These are phyloP conservation scores for Chlorella sp. DNA, from an alignment of 139 green algal species.

Conservation along the genomic window DNA sequence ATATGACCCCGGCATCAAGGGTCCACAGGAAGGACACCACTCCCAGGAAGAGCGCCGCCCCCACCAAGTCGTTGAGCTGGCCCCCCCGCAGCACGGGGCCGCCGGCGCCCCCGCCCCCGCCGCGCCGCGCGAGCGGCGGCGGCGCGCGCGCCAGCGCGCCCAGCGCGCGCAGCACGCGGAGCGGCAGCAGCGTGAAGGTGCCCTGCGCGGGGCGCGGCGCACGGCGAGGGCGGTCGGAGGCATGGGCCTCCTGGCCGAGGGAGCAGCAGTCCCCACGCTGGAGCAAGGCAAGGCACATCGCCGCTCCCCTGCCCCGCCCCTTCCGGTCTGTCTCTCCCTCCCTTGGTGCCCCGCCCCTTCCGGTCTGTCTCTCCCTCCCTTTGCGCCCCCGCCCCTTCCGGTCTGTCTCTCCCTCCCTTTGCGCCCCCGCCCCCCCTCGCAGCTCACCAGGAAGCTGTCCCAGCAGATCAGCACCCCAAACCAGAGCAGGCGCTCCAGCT, in stretches of 20 bases:
- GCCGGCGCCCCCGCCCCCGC: neutral
- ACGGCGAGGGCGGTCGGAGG: too few relatives aligned
- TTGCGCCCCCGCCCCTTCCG: too few relatives aligned
- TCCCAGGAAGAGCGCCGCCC: constrained; percentile 59
- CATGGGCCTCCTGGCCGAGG: too few relatives aligned
- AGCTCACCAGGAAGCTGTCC: constrained; percentile 73
- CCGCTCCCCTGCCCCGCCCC: too few relatives aligned
- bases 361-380: too few relatives aligned
- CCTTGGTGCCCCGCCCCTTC: too few relatives aligned
- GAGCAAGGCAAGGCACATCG: too few relatives aligned
- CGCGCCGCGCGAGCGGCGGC: neutral
- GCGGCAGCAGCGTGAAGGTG: constrained; percentile 76
- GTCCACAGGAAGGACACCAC: constrained; percentile 56
- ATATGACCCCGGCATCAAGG: constrained; percentile 80
- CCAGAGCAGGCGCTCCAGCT: constrained; percentile 84
- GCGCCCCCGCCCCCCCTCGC: neutral
- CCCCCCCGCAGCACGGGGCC: constrained; percentile 34
- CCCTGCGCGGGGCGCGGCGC: constrained; percentile 54
- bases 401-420: too few relatives aligned
- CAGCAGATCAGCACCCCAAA: constrained; percentile 75
- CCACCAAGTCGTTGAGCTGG: constrained; percentile 84
- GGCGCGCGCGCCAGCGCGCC: constrained; percentile 4
- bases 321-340: too few relatives aligned
- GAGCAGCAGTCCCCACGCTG: too few relatives aligned
- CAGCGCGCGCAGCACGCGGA: constrained; percentile 48